A percentile compares a stretch with the other conserved stretches of the same genome.
Evolutionary conservation across 2,329 filamentous ascomycete species (phyloP).

Genomic region (Macrophomina phaseolina): DNA sequence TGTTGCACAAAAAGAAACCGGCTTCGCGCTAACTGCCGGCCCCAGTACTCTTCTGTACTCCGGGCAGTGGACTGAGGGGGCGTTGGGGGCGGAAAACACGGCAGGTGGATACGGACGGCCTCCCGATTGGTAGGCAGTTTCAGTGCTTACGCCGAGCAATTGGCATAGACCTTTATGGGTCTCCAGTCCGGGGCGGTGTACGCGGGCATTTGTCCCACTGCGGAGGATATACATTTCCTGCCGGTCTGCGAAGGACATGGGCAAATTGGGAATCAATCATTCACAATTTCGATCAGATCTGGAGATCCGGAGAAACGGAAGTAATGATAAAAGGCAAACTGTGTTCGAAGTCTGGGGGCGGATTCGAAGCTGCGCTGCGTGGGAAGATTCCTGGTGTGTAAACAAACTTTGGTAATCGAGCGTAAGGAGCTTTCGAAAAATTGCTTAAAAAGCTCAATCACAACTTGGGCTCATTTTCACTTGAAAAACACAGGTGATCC

Average conservation of each 20-base stretch:
- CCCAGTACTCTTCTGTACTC: too few relatives aligned
- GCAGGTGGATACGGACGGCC: neutral
- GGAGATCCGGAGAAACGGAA: too few relatives aligned
- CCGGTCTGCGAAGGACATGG: too few relatives aligned
- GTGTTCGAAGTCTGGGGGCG: too few relatives aligned
- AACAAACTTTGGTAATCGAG: neutral
- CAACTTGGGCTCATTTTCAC: slow-evolving; percentile 1
- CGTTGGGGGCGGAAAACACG: neutral
- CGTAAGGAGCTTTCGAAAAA: neutral
- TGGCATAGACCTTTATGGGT: neutral
- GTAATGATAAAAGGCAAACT: too few relatives aligned
- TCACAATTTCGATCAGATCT: too few relatives aligned
- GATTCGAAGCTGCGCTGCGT: too few relatives aligned
- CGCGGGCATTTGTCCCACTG: neutral
- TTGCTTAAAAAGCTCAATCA: neutral
- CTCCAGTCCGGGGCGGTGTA: neutral
- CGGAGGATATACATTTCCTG: too few relatives aligned
- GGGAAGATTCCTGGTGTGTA: too few relatives aligned
- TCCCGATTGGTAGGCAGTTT: neutral
- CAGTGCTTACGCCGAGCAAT: neutral
- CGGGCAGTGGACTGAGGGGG: neutral
- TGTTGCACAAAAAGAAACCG: too few relatives aligned
- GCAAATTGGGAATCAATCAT: too few relatives aligned
- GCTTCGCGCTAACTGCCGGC: too few relatives aligned
- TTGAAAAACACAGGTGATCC: slow-evolving; percentile 16